Evolutionary conservation across 805 yeast genomes (phyloP), one percentile per base, ranked within the genome.

Genomic region (Myxozyma melibiosi): DNA sequence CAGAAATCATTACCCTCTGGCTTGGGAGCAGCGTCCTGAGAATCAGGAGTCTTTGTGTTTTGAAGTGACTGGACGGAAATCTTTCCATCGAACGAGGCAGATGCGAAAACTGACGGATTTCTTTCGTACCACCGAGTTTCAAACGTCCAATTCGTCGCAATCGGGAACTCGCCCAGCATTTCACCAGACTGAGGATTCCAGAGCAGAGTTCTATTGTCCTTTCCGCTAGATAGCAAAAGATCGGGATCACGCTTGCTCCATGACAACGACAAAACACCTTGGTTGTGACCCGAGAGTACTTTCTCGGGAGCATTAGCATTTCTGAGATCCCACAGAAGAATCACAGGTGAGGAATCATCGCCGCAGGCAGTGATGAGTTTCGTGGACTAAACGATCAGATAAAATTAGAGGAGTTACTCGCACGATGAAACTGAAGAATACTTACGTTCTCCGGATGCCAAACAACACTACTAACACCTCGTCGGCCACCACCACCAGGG

Each of bases 131-230:
- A 94, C 66, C 80, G 80, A 11, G 96, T 81, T 73, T 89, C 84
- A 75, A 90, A 94, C 13, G 88, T 85, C 99, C 99, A 94, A 72
- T 90, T 91, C 35, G 95, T 87, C 34, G 95, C 82, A 11, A 95
- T 82, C 52, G 98, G 97, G 71, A 88, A 94, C 68, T 89, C 88
- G 4, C 94, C 96, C 62, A 92, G 74, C 67, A 82, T 80, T 55
- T 76, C 76, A 45, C 91, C 95, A 20, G 80, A 73, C 52, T 82
- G 74, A 27, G 97, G 97, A 71, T 94, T 90, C 99, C 99, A 94
- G 65, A 94, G 76, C 61, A 84, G 74, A 3, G 95, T 89, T 31
- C 89, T 76, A 70, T 90, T 90, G 73, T 94, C 99, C 67, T 89
- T 87, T 58, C 97, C 97, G 70, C 92, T 82, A n/a, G 97, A 88